A percentile compares a stretch with the other conserved stretches of the same genome.
These are phyloP conservation scores for Colletotrichum sp. DNA, from an alignment of 2,329 filamentous ascomycete species.

Conservation along the genomic window DNA sequence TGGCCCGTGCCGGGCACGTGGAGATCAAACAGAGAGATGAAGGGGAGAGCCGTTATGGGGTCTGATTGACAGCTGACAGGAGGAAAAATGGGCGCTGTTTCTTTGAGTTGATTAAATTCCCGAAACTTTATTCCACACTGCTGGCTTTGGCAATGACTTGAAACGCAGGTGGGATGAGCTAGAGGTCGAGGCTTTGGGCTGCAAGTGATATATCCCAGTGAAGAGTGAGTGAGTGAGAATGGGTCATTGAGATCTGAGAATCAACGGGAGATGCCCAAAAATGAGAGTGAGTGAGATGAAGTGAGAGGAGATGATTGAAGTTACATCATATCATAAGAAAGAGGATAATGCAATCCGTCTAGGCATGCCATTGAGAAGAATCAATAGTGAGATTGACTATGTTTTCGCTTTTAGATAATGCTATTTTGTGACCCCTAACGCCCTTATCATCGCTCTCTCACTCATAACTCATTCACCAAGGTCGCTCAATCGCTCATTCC, in stretches of 20 bases:
- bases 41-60: background rate
- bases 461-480: background rate
- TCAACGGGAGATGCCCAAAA: accelerated
- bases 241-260: background rate
- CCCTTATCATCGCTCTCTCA: background rate
- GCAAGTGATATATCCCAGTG: background rate
- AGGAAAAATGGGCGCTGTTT: background rate
- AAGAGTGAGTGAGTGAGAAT: background rate
- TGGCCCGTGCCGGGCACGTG: background rate
- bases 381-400: background rate
- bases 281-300: background rate
- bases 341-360: background rate
- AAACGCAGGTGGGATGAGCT: background rate
- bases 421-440: background rate
- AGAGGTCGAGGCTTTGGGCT: background rate
- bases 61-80: background rate
- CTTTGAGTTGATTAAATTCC: background rate
- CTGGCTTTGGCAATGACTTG: background rate
- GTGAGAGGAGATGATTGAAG: background rate
- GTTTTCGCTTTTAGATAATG: background rate
- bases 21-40: background rate
- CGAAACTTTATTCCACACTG: background rate
- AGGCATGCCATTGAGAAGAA: background rate
- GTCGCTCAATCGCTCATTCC: background rate
- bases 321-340: background rate